These are phyloP conservation scores for Geotrichum restrictum DNA, from an alignment of 1,139 yeast genomes.

Conservation along the genomic window DNA sequence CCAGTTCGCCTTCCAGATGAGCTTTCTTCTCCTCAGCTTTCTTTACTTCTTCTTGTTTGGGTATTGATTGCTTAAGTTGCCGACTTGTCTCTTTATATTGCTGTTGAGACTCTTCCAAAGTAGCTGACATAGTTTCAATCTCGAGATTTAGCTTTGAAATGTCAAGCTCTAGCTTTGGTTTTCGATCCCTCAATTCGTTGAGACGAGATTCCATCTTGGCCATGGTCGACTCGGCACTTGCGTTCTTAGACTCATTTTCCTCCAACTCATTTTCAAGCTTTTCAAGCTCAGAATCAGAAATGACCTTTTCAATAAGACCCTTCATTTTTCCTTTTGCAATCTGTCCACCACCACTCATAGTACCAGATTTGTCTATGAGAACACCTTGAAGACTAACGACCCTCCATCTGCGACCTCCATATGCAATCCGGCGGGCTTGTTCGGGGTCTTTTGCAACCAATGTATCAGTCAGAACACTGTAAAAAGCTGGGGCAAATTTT, in stretches of 20 bases:
- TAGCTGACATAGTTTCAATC: conserved; percentile 54
- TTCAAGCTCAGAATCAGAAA: conserved; percentile 57
- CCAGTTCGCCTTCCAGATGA: conserved; percentile 42
- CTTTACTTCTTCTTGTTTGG: conserved; percentile 31
- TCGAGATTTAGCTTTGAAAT: conserved; percentile 62
- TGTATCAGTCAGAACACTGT: conserved; percentile 80
- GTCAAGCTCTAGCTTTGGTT: conserved; percentile 66
- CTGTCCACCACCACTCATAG: conserved; percentile 95
- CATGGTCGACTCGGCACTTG: conserved; percentile 50
- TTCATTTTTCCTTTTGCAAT: conserved; percentile 68
- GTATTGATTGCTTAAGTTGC: conserved; percentile 26
- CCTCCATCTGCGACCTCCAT: conserved; percentile 72
- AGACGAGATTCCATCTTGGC: conserved; percentile 60
- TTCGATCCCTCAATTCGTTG: conserved; percentile 53
- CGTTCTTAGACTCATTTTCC: conserved; percentile 54
- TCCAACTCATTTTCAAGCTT: conserved; percentile 52
- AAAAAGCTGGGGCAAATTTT: conserved; percentile 83
- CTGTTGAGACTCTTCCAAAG: conserved; percentile 44
- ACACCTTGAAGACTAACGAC: conserved; percentile 96
- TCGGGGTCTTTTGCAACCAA: conserved; percentile 74
- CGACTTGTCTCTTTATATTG: conserved; percentile 32
- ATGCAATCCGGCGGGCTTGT: conserved; percentile 86
- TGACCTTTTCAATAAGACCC: conserved; percentile 37
- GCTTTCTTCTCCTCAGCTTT: conserved; percentile 44
- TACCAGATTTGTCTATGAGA: conserved; percentile 87